Conservation (phyloP, 495 filamentous ascomycete species). For the Baudoinia panamericana region DNA sequence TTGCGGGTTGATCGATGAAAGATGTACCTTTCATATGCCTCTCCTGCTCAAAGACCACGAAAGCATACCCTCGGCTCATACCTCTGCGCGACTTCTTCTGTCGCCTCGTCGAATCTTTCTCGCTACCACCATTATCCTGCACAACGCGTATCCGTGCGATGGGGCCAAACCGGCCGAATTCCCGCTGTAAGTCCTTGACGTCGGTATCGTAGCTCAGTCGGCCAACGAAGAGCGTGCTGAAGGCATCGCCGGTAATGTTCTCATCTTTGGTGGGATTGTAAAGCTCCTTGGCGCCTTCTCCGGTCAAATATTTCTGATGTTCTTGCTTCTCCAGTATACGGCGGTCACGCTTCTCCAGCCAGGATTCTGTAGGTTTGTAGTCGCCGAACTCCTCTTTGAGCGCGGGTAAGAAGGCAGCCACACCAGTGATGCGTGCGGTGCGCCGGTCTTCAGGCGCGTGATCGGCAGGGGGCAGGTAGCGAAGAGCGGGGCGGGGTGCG, state of each 20-base stretch:
- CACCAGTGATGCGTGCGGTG: slow-evolving; percentile 54
- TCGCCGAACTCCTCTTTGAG: slow-evolving; percentile 46
- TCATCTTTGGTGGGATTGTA: slow-evolving; percentile 46
- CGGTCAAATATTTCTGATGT: slow-evolving; percentile 45
- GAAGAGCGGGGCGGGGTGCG: slow-evolving; percentile 78
- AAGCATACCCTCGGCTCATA: slow-evolving; percentile 81
- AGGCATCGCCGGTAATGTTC: slow-evolving; percentile 81
- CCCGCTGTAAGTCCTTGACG: slow-evolving; percentile 78
- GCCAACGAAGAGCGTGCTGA: slow-evolving; percentile 86
- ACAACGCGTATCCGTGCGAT: slow-evolving; percentile 66
- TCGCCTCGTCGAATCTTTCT: slow-evolving; percentile 28
- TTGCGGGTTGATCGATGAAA: too few relatives aligned
- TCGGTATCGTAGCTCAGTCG: slow-evolving; percentile 80
- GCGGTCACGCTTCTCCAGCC: slow-evolving; percentile 73
- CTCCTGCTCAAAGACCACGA: slow-evolving; percentile 93
- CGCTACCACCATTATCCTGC: slow-evolving; percentile 7
- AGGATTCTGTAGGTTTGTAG: slow-evolving; percentile 76
- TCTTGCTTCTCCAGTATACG: slow-evolving; percentile 65
- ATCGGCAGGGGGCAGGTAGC: slow-evolving; percentile 75
- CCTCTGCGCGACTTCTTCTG: slow-evolving; percentile 70
- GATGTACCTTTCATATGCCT: slow-evolving; percentile 99
- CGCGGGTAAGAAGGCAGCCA: slow-evolving; percentile 59
- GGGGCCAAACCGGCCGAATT: slow-evolving; percentile 88
- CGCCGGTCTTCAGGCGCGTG: slow-evolving; percentile 69
- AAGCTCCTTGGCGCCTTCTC: slow-evolving; percentile 43